Evolutionary conservation across 805 yeast species (phyloP), one percentile per base, ranked within the genome.

Genomic region (Spathaspora sp.): DNA sequence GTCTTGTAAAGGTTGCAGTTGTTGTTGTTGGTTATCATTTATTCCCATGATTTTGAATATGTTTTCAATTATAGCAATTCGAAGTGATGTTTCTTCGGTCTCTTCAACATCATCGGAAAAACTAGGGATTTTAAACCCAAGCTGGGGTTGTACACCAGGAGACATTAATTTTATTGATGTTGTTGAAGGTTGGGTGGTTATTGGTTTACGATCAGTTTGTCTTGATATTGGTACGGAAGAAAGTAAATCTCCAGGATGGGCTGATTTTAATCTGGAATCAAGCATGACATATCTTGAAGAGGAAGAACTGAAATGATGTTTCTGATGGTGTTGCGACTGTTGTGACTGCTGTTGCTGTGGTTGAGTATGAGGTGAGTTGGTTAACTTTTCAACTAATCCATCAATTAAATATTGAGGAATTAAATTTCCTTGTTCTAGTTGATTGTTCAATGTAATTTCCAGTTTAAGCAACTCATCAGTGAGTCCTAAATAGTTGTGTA

Each of bases 181-280:
- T 50, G 35, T 51, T 47, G 55, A 18, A 2, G 40, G 18, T 40
- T 39, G 47, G 6, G 16, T 20, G 18, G 44, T 29, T 28, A 56
- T 47, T 28, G 19, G 55, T 32, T 20, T 14, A 2, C 18, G 19
- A n/a, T 52, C 55, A 43, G 46, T 48, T 49, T 29, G 17, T 39
- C 52, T 31, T 1, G 86, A 77, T 7, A 87, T 64, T 0, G 96
- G 94, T 1, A 86, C 96, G 50, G 86, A 87, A 0, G 96, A 87
- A 10, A 91, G 68, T 48, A 91, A 72, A 63, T 90, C 96, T 28
- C 97, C 97, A 0, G 97, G 96, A 60, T 87, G 89, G 16, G 84
- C 71, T 3, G 80, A 68, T 49, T 79, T 71, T 3, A 63, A 77
- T 47, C 85, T 70, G 1, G 87, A 76, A 23, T 78, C 80, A 35